phyloP scores from a whole-genome alignment of 495 filamentous ascomycete species.

The Tuber calosporum region DNA sequence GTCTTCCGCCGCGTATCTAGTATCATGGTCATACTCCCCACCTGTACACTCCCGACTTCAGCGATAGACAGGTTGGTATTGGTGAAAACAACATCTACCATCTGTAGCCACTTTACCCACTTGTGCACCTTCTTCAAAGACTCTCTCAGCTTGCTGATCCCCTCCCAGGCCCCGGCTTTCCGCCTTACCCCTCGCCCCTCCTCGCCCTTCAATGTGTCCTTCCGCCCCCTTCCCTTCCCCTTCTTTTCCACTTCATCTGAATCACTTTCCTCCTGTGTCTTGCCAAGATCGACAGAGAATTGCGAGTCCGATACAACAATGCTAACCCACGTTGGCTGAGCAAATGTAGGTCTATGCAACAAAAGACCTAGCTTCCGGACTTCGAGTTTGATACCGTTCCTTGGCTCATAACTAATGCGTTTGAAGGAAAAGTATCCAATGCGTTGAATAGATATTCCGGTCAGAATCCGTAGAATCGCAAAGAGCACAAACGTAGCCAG shows the following conservation, averaged over 20 bases:
- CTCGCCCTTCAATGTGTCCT: constrained; percentile 26
- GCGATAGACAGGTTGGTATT: constrained; percentile 66
- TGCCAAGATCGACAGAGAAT: constrained; percentile 72
- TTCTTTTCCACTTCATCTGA: constrained; percentile 13
- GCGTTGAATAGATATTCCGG: constrained; percentile 91
- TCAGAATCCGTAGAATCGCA: constrained; percentile 82
- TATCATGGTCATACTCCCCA: constrained; percentile 74
- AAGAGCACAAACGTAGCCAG: constrained; percentile 88
- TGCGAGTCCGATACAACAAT: constrained; percentile 75
- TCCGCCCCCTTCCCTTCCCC: constrained; percentile 36
- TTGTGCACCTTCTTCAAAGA: constrained; percentile 57
- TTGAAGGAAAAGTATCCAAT: constrained; percentile 86
- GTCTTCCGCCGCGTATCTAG: constrained; percentile 88
- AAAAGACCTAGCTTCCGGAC: constrained; percentile 80
- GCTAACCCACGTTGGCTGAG: constrained; percentile 94
- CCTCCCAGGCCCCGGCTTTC: constrained; percentile 35
- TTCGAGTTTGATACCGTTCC: constrained; percentile 80
- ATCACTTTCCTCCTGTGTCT: constrained; percentile 44
- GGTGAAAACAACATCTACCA: constrained; percentile 83
- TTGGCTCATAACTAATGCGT: constrained; percentile 77
- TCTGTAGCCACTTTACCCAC: constrained; percentile 75
- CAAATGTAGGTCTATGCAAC: constrained; percentile 86
- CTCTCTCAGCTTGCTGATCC: constrained; percentile 74
- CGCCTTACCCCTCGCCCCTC: constrained; percentile 43
- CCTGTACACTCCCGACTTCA: constrained; percentile 74